Evolutionary conservation across 1,284 basidiomycete species (phyloP), one percentile per base, ranked within the genome.

Genomic region (Ceratobasidium sp.): DNA sequence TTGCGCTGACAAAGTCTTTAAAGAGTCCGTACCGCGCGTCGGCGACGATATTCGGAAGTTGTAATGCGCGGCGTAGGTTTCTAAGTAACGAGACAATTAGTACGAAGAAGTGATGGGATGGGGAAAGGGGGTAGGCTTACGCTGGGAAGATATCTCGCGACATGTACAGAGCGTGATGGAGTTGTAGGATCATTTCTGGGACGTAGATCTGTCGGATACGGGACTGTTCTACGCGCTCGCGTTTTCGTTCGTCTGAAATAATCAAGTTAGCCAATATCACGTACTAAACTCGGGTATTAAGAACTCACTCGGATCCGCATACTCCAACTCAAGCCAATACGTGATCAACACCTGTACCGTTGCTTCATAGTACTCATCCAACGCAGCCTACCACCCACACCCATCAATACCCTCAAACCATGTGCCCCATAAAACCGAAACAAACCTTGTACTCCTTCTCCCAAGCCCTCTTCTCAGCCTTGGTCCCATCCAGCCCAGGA

Each of bases 141-240:
- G 88, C 87, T 13, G 93, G 91, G 59, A 96, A 87, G 17, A 90
- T 85, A 6, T 86, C 83, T 23, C 92, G 87, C 6, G 95, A 94
- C 50, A 89, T 86, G 79, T 91, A 89, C 15, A 99, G 87, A 77
- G 93, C 86, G 44, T 88, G 86, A 83, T 99, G 97, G 20, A 99
- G 86, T 26, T 95, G 91, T 79, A 98, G 88, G 80, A 99, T 91
- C 52, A 99, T 88, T 83, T 98, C 96, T 0, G 97, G 97, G 23
- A 99, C 88, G 84, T 94, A 97, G 50, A 97, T 92, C 81, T 95
- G 92, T 44, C 97, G 90, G 77, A 98, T 94, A 28, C 93, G 90
- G 2, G 89, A 85, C 68, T 98, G 89, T 81, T 98, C 95, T 38
- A 75, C 87, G 86, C 26, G 87, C 86, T 15, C 94, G 88, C 71